Percentiles rank a stretch among this genome's conserved stretches.
Conservation (phyloP, 805 yeast species). For the Metschnikowia rubicola region DNA sequence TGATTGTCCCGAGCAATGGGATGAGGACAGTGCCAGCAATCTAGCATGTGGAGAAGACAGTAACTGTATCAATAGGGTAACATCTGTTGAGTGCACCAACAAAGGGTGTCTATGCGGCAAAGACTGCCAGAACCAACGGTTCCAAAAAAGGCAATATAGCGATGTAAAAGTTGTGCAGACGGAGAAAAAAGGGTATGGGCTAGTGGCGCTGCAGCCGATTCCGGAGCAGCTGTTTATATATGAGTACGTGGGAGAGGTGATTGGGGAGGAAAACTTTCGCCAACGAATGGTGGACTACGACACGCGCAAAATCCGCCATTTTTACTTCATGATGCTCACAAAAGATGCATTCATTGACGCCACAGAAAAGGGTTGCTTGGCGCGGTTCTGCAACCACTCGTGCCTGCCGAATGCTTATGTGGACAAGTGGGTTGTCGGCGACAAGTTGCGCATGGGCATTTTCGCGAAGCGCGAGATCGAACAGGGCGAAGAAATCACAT, state of each 20-base stretch:
- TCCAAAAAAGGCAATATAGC: constrained; percentile 75
- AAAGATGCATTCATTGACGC: constrained; percentile 94
- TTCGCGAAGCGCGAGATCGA: constrained; percentile 74
- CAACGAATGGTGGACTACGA: constrained; percentile 74
- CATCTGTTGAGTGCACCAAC: constrained; percentile 86
- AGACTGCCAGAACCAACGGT: constrained; percentile 82
- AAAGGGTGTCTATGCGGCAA: constrained; percentile 68
- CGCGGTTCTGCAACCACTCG: constrained; percentile 91
- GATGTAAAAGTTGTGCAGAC: constrained; percentile 78
- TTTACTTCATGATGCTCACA: constrained; percentile 94
- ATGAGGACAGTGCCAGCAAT: constrained; percentile 33
- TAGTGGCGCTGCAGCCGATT: constrained; percentile 63
- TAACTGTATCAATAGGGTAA: constrained; percentile 87
- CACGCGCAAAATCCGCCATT: constrained; percentile 65
- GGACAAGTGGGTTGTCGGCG: constrained; percentile 96
- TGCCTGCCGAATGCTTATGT: constrained; percentile 94
- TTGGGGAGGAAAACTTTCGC: constrained; percentile 74
- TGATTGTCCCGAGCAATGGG: constrained; percentile 68
- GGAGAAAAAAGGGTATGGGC: constrained; percentile 84
- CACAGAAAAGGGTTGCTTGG: constrained; percentile 81
- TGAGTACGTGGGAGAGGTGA: constrained; percentile 93
- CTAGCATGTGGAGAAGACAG: constrained; percentile 80
- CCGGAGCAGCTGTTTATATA: constrained; percentile 69
- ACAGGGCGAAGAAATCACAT: constrained; percentile 86
- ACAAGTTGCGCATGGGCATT: constrained; percentile 88